A percentile compares a stretch with the other conserved stretches of the same genome.
phyloP scores from a whole-genome alignment of 2,329 filamentous ascomycete species.

The Aspergillus vadensis region DNA sequence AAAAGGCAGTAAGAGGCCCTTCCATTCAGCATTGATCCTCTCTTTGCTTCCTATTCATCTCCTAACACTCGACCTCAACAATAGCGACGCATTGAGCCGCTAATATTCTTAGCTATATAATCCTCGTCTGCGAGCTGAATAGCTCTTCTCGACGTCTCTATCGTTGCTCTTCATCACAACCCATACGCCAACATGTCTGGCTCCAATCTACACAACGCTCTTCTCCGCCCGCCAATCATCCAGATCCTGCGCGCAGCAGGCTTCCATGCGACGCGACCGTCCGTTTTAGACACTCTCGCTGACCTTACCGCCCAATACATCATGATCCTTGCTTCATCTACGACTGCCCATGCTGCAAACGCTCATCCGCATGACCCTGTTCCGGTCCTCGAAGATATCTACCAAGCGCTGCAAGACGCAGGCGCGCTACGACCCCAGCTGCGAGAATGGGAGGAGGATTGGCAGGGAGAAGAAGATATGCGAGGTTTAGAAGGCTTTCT shows the following conservation, averaged over 20 bases:
- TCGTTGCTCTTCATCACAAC: background rate
- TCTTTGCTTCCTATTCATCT: constrained; percentile 7
- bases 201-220: constrained; percentile 66
- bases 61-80: background rate
- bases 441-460: constrained; percentile 68
- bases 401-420: constrained; percentile 80
- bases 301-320: constrained; percentile 85
- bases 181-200: constrained; percentile 44
- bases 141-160: background rate
- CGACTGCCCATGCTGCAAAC: constrained; percentile 69
- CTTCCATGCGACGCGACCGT: constrained; percentile 79
- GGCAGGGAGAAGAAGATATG: constrained; percentile 71
- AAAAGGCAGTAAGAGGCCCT: background rate
- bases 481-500: constrained; percentile 77
- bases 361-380: constrained; percentile 66
- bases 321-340: constrained; percentile 69
- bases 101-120: background rate
- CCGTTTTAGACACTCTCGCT: constrained; percentile 83
- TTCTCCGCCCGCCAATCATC: constrained; percentile 82
- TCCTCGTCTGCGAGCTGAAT: background rate
- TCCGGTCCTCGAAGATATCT: constrained; percentile 73
- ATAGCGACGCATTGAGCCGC: background rate
- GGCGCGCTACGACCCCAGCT: constrained; percentile 72
- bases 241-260: constrained; percentile 90
- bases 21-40: background rate